phyloP scores from a whole-genome alignment of 371 early-diverging fungal genomes.

The Phascolomyces articulosus region DNA sequence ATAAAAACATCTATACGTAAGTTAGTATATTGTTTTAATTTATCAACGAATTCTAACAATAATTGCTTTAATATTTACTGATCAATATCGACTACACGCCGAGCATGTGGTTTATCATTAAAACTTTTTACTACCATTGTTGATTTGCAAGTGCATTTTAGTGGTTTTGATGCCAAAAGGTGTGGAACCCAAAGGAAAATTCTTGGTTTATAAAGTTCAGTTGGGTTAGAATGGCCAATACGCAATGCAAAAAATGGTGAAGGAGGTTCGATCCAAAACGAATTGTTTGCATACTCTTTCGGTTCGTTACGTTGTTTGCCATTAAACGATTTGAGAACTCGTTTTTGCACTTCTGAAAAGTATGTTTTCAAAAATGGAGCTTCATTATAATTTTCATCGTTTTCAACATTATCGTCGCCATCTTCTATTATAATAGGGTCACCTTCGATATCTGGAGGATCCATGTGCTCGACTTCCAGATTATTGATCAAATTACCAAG shows the following conservation, averaged over 20 bases:
- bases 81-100: constrained; percentile 11
- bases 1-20: constrained; percentile 14
- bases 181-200: constrained; percentile 15
- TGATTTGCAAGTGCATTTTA: neutral
- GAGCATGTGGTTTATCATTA: neutral
- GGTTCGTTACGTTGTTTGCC: neutral
- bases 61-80: neutral
- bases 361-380: neutral
- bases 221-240: neutral
- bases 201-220: constrained; percentile 2
- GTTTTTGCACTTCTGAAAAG: neutral
- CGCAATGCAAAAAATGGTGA: constrained; percentile 13
- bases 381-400: too few relatives aligned
- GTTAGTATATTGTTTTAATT: neutral
- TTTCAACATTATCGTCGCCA: too few relatives aligned
- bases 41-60: neutral
- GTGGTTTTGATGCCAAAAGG: neutral
- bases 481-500: too few relatives aligned
- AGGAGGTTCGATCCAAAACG: constrained; percentile 9
- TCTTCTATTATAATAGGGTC: too few relatives aligned
- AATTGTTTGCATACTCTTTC: neutral
- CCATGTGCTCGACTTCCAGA: too few relatives aligned
- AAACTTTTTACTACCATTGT: neutral
- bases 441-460: too few relatives aligned
- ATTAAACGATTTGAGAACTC: neutral